A percentile compares a stretch with the other conserved stretches of the same genome.
phyloP scores from a whole-genome alignment of 2,329 filamentous ascomycete species.

The Neonectria neomacrospora region DNA sequence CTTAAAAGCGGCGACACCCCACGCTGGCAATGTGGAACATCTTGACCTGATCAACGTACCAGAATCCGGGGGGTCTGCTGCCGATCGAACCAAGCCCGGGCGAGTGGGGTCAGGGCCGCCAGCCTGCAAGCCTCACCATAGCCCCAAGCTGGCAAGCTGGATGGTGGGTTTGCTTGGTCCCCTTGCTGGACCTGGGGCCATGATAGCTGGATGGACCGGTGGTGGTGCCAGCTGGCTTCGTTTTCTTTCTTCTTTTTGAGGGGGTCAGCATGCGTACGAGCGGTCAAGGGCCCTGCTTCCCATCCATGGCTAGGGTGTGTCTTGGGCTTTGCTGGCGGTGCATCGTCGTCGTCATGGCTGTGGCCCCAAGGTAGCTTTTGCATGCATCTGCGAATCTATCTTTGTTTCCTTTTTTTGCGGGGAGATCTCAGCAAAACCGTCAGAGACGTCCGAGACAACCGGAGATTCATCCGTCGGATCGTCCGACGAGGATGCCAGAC shows the following conservation, averaged over 20 bases:
- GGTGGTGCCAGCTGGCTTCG: constrained; percentile 21
- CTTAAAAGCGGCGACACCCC: constrained; percentile 21
- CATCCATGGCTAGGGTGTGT: background rate
- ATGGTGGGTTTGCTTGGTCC: background rate
- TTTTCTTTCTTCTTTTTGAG: constrained; percentile 17
- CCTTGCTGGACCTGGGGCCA: background rate
- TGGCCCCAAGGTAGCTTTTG: background rate
- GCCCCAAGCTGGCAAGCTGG: constrained; percentile 5
- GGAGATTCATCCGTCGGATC: background rate
- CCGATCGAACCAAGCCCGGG: constrained; percentile 38
- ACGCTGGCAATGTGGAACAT: constrained; percentile 24
- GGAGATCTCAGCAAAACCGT: background rate
- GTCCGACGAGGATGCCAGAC: background rate
- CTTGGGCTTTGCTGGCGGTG: constrained; percentile 1
- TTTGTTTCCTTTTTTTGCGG: constrained; percentile 4
- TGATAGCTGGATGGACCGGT: constrained; percentile 1
- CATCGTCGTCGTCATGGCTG: background rate
- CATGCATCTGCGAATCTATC: constrained; percentile 5
- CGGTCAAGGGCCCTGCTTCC: background rate
- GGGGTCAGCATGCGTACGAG: background rate
- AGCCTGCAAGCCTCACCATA: constrained; percentile 31
- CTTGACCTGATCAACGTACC: constrained; percentile 42
- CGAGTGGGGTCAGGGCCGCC: constrained; percentile 28
- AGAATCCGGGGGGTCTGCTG: constrained; percentile 36
- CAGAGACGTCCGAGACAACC: background rate